Evolutionary conservation across 2,329 filamentous ascomycete genomes (phyloP).

Genomic region (Talaromyces funiculosus): DNA sequence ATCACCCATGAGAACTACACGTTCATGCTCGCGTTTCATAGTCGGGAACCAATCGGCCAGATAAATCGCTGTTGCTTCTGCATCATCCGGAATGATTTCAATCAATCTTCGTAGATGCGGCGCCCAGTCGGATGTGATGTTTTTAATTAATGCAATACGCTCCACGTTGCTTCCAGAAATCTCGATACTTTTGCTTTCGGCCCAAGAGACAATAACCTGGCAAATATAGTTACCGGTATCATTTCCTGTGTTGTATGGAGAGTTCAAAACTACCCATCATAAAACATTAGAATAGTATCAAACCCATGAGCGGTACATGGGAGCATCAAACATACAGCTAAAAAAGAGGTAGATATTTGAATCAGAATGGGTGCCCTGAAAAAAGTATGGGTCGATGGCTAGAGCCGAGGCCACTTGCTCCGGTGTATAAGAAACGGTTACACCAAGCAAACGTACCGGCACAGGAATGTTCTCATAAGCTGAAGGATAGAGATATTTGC

Average conservation of each 20-base stretch:
- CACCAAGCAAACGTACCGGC: constrained; percentile 47
- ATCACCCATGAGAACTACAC: constrained; percentile 49
- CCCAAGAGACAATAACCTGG: constrained; percentile 52
- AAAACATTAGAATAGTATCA: neutral
- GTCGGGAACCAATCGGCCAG: constrained; percentile 47
- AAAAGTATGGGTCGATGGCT: constrained; percentile 49
- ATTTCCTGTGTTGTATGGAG: constrained; percentile 39
- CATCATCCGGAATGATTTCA: constrained; percentile 36
- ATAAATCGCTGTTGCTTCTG: constrained; percentile 43
- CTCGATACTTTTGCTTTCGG: constrained; percentile 30
- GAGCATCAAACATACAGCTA: constrained; percentile 35
- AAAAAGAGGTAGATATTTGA: constrained; percentile 51
- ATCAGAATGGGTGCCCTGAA: constrained; percentile 50
- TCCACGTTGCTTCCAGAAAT: constrained; percentile 39
- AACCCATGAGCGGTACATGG: neutral
- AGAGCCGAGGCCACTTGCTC: constrained; percentile 41
- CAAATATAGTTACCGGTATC: constrained; percentile 38
- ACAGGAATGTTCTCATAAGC: constrained; percentile 34
- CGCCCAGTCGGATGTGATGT: constrained; percentile 44
- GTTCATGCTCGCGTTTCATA: constrained; percentile 31
- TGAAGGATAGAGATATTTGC: constrained; percentile 27
- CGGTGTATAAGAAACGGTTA: constrained; percentile 38
- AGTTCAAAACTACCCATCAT: constrained; percentile 41
- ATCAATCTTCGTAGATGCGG: constrained; percentile 46
- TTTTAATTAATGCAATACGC: constrained; percentile 40